phyloP scores from a whole-genome alignment of 2,329 filamentous ascomycete genomes.

The Colletotrichum liaoningense region DNA sequence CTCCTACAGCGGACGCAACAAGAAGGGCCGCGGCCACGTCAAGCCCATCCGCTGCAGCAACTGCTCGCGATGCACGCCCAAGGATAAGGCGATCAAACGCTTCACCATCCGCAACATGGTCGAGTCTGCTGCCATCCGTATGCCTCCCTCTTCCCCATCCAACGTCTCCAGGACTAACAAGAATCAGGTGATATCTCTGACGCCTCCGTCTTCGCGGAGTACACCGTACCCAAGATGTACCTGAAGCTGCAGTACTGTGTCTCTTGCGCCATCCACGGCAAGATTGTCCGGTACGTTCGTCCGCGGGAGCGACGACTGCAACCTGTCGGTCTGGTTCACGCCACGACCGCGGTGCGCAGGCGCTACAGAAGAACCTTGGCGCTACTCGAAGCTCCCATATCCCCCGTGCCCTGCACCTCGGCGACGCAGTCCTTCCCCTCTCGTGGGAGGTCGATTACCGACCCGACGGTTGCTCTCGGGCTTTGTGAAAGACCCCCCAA shows the following conservation, averaged over 20 bases:
- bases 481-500: constrained; percentile 6
- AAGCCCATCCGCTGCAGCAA: constrained; percentile 92
- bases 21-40: constrained; percentile 99
- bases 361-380: constrained; percentile 72
- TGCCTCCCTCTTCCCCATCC: constrained; percentile 54
- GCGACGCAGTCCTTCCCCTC: neutral
- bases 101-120: constrained; percentile 99
- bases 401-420: neutral
- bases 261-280: constrained; percentile 99
- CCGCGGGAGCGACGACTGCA: constrained; percentile 69
- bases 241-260: constrained; percentile 99
- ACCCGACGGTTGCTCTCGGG: neutral
- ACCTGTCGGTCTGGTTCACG: constrained; percentile 37
- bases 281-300: constrained; percentile 98
- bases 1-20: constrained; percentile 88
- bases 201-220: constrained; percentile 98
- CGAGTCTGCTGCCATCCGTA: constrained; percentile 99
- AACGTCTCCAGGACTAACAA: constrained; percentile 22
- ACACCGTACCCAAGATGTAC: constrained; percentile 99
- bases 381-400: constrained; percentile 49
- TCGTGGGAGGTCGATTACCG: neutral
- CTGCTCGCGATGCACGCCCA: constrained; percentile 88
- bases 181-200: constrained; percentile 97
- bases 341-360: constrained; percentile 51
- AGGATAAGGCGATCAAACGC: constrained; percentile 99